Conservation (phyloP, 257 asterid species). For the Solanum stenotomum region DNA sequence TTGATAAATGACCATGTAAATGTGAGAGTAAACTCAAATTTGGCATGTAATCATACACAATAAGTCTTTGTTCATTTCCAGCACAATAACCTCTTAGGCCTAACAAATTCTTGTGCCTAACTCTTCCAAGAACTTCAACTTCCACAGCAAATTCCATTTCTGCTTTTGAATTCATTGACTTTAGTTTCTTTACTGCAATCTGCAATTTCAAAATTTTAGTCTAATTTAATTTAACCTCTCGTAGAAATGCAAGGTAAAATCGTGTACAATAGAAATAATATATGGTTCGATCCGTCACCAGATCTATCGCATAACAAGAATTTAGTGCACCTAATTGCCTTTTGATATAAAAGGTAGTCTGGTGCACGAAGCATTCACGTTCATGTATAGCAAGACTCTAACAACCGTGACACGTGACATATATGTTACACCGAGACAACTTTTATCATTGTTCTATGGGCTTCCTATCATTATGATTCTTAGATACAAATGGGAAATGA, state of each 20-base stretch:
- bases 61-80: constrained; percentile 64
- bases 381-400: neutral
- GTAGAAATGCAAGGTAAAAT: neutral
- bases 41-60: constrained; percentile 83
- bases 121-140: constrained; percentile 84
- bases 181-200: constrained; percentile 84
- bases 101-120: constrained; percentile 65
- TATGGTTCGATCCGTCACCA: neutral
- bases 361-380: neutral
- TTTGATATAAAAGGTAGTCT: neutral
- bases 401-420: neutral
- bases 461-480: neutral
- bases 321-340: neutral
- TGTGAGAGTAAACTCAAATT: constrained; percentile 79
- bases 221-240: neutral
- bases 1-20: constrained; percentile 63
- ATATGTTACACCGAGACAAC: neutral
- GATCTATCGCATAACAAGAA: neutral
- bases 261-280: neutral
- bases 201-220: neutral
- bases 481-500: neutral
- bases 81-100: constrained; percentile 78
- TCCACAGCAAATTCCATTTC: constrained; percentile 90
- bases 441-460: neutral
- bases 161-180: constrained; percentile 77